Base-by-base conservation (phyloP, 441 rosid genomes). In the Euphorbia schlechtendalii region DNA sequence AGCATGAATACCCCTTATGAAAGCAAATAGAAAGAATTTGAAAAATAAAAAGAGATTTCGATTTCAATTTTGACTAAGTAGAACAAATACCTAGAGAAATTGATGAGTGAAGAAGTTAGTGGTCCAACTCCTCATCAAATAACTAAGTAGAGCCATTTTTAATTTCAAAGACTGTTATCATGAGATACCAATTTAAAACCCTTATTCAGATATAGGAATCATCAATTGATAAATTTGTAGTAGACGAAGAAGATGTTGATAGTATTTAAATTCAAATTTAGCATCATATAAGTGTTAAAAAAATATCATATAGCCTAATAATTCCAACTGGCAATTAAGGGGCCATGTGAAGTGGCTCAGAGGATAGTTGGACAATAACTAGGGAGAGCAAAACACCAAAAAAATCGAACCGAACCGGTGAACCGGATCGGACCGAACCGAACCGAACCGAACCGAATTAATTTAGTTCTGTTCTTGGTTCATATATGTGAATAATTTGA, bases 11-110 rank as follows among this genome's bases (percentile, higher is more conserved):
- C 56, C 53, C 25, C 45, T 20, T 32, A 62, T 48, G 18, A 32
- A 18, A 34, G 9, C 57, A 67, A 63, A 61, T 32, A 61, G 59
- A 64, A 56, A 48, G 41, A 55, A 46, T 69, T 66, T 69, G 69
- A 64, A 7, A 71, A 69, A 34, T 18, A 49, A 1, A 27, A n/a
- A 58, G 1, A 32, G 55, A 65, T 40, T 62, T 80, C 79, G 61
- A 85, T 86, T 80, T 74, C 67, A 3, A 46, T 59, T 77, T 84
- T 85, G 89, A 86, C 86, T 77, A 83, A 10, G 28, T 32, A 17
- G 34, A 21, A 43, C 54, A 58, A 25, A 43, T 56, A 27, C 61
- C 41, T 65, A 67, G 66, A 68, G 69, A 73, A 61, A 49, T 22
- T 24, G 59, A 73, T 60, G 72, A 64, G 72, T 65, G 71, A 36